phyloP scores from a whole-genome alignment of 352 stramenopile genomes.

The Globisporangium recalcitrans region DNA sequence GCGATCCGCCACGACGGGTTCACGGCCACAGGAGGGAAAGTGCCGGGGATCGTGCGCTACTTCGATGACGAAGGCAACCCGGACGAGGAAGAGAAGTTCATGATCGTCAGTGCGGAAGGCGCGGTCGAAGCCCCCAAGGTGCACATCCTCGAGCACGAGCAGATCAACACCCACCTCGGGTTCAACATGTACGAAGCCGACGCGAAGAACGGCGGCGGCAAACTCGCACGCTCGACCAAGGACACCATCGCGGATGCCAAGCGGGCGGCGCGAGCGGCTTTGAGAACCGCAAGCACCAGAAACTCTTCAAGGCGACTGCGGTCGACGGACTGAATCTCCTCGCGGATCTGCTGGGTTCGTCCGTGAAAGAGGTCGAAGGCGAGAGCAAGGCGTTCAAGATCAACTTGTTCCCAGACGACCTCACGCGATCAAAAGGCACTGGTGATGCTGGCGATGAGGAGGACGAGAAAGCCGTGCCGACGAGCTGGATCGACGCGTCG shows the following conservation, averaged over 20 bases:
- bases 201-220: slow-evolving; percentile 30
- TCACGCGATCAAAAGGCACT: slow-evolving; percentile 25
- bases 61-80: slow-evolving; percentile 55
- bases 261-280: slow-evolving; percentile 29
- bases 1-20: slow-evolving; percentile 71
- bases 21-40: slow-evolving; percentile 53
- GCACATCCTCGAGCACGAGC: slow-evolving; percentile 53
- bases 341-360: slow-evolving; percentile 69
- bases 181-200: slow-evolving; percentile 86
- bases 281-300: slow-evolving; percentile 35
- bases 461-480: slow-evolving; percentile 58
- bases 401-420: slow-evolving; percentile 72
- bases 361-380: slow-evolving; percentile 35
- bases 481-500: slow-evolving; percentile 76
- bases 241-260: slow-evolving; percentile 68
- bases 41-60: slow-evolving; percentile 68
- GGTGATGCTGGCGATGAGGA: slow-evolving; percentile 46
- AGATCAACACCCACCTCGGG: slow-evolving; percentile 52
- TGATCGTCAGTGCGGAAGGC: slow-evolving; percentile 46
- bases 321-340: slow-evolving; percentile 82
- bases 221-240: slow-evolving; percentile 35
- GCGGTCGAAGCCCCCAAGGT: slow-evolving; percentile 43
- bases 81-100: slow-evolving; percentile 67
- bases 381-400: slow-evolving; percentile 69
- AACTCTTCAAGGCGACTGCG: slow-evolving; percentile 74